These are phyloP conservation scores for Colletotrichum limetticola DNA, from an alignment of 2,329 filamentous ascomycete genomes.

Conservation along the genomic window DNA sequence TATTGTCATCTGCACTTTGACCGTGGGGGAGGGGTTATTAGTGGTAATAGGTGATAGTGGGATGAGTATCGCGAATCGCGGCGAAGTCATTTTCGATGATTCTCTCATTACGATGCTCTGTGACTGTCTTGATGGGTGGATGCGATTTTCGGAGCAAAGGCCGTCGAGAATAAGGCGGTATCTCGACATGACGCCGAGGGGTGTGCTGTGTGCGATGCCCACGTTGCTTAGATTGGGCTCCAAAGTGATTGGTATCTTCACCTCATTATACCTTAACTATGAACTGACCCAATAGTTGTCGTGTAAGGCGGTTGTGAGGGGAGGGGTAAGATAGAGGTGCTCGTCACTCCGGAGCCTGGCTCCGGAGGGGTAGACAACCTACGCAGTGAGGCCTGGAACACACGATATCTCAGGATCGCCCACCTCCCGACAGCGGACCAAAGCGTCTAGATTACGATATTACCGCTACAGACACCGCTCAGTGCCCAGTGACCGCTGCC, in stretches of 20 bases:
- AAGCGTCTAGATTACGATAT: not conserved
- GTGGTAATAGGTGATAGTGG: not conserved
- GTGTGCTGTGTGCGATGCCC: slow-evolving; percentile 1
- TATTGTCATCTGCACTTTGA: slow-evolving; percentile 3
- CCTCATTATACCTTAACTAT: not conserved
- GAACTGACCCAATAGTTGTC: not conserved
- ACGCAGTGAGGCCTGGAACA: not conserved
- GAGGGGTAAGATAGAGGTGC: not conserved
- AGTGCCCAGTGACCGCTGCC: not conserved
- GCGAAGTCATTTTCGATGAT: not conserved
- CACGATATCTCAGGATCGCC: slow-evolving; percentile 8
- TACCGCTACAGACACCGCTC: slow-evolving; percentile 4
- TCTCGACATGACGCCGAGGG: slow-evolving; percentile 7
- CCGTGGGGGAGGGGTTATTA: not conserved
- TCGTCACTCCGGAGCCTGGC: not conserved
- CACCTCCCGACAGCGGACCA: not conserved
- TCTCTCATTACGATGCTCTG: not conserved
- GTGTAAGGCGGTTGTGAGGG: slow-evolving; percentile 7
- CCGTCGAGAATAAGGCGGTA: not conserved
- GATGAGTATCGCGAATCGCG: slow-evolving; percentile 15
- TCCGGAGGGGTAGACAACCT: not conserved
- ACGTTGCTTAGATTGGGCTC: slow-evolving; percentile 5
- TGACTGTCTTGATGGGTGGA: not conserved
- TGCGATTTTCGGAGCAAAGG: not conserved
- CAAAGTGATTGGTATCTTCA: slow-evolving; percentile 9